A percentile compares a stretch with the other conserved stretches of the same genome.
Evolutionary conservation across 441 rosid genomes (phyloP).

Genomic region (Daphne laureola): DNA sequence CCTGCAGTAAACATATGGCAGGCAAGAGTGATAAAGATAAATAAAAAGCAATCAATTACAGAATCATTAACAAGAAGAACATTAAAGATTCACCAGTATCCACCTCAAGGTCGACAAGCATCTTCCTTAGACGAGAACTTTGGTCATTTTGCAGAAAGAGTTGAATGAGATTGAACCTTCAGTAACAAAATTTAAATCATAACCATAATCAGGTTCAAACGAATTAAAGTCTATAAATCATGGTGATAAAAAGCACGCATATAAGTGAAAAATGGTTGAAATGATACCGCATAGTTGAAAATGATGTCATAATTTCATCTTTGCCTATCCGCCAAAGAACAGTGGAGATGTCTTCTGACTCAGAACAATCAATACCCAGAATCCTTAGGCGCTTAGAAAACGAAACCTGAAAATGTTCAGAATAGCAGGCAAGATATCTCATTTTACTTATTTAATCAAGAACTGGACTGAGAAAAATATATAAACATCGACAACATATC

Average conservation of each 20-base stretch:
- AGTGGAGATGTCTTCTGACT: slow-evolving; percentile 39
- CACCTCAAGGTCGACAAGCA: slow-evolving; percentile 93
- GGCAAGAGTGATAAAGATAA: slow-evolving; percentile 5
- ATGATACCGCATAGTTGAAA: slow-evolving; percentile 77
- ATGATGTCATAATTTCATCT: slow-evolving; percentile 73
- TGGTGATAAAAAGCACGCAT: neutral
- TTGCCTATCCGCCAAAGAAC: slow-evolving; percentile 80
- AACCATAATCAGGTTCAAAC: slow-evolving; percentile 11
- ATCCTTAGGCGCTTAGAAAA: slow-evolving; percentile 74
- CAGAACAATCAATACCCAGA: slow-evolving; percentile 49
- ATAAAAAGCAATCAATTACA: slow-evolving; percentile 8
- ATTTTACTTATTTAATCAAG: neutral
- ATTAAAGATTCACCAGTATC: slow-evolving; percentile 18
- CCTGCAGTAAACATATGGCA: slow-evolving; percentile 27
- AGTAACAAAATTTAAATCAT: slow-evolving; percentile 19
- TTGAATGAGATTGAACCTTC: slow-evolving; percentile 87
- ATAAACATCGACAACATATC: no score
- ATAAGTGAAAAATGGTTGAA: slow-evolving; percentile 1
- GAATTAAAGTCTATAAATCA: slow-evolving; percentile 7
- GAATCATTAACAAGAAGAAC: slow-evolving; percentile 12
- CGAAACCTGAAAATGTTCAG: slow-evolving; percentile 50
- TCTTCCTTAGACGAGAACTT: slow-evolving; percentile 71
- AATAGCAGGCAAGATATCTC: slow-evolving; percentile 16
- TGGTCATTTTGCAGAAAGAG: slow-evolving; percentile 55
- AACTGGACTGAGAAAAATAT: no score